phyloP scores from a whole-genome alignment of 164 flowering plant species.

The Paratinospora sagittata region DNA sequence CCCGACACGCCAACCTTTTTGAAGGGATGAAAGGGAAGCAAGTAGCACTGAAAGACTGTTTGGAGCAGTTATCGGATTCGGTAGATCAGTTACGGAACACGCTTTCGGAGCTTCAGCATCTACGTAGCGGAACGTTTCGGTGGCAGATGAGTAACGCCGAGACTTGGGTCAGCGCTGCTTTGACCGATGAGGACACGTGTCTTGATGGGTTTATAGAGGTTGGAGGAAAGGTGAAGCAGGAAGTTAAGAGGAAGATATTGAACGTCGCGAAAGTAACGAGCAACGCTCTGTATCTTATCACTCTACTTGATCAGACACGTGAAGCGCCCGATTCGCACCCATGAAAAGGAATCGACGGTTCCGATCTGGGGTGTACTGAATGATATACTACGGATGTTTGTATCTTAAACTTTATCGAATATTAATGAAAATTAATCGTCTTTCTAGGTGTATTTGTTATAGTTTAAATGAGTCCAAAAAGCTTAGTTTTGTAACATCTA shows the following conservation, averaged over 20 bases:
- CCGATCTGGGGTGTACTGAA: background rate
- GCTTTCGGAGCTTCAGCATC: constrained; percentile 41
- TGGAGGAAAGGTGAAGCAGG: constrained; percentile 35
- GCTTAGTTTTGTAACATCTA: no score
- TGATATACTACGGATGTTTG: background rate
- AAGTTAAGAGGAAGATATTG: constrained; percentile 37
- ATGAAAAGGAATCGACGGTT: background rate
- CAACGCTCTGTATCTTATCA: constrained; percentile 68
- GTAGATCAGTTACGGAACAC: constrained; percentile 47
- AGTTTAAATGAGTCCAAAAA: background rate
- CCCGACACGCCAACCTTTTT: background rate
- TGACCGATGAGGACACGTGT: constrained; percentile 74
- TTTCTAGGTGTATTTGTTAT: background rate
- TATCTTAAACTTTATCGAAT: background rate
- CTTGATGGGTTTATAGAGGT: constrained; percentile 53
- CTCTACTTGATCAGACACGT: constrained; percentile 39
- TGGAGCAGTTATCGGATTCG: constrained; percentile 54
- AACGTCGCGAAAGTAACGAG: constrained; percentile 63
- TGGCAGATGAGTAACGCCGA: constrained; percentile 62
- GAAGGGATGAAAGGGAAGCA: constrained; percentile 24
- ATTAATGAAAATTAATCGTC: background rate
- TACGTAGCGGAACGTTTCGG: constrained; percentile 32
- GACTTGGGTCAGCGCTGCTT: constrained; percentile 80
- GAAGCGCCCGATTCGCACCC: background rate
- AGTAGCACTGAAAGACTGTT: constrained; percentile 51